These are phyloP conservation scores for Mucor lusitanicus DNA, from an alignment of 371 early-diverging fungal species.

Conservation along the genomic window DNA sequence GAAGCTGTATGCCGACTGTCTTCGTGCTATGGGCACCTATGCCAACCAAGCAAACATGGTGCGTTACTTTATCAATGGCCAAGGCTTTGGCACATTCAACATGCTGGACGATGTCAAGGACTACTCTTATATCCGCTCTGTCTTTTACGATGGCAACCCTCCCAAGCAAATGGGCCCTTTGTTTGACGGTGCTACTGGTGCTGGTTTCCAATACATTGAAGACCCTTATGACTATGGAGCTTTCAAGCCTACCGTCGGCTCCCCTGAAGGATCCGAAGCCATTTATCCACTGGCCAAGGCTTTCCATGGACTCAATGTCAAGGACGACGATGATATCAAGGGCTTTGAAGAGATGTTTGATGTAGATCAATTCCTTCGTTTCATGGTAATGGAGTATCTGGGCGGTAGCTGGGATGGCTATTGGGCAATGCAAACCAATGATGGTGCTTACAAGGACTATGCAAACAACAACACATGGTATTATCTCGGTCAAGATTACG, in stretches of 20 bases:
- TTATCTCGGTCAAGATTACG: constrained; percentile 59
- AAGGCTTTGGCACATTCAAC: constrained; percentile 57
- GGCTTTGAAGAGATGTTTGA: constrained; percentile 41
- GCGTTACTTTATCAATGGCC: constrained; percentile 56
- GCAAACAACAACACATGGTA: constrained; percentile 45
- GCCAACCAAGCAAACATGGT: constrained; percentile 56
- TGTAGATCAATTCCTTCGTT: constrained; percentile 51
- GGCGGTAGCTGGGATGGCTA: constrained; percentile 61
- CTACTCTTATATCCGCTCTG: constrained; percentile 53
- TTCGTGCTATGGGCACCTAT: constrained; percentile 56
- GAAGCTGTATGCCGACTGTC: constrained; percentile 57
- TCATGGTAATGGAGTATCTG: constrained; percentile 62
- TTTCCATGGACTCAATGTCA: constrained; percentile 32
- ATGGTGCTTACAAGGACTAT: constrained; percentile 57
- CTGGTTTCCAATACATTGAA: constrained; percentile 35
- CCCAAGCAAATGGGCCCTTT: constrained; percentile 51
- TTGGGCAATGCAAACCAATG: constrained; percentile 55
- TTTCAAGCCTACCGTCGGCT: constrained; percentile 23
- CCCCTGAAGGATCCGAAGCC: constrained; percentile 37
- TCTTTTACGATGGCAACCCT: constrained; percentile 49
- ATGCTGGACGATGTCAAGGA: constrained; percentile 51
- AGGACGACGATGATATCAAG: constrained; percentile 36
- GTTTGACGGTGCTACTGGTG: constrained; percentile 58
- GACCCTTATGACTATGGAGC: constrained; percentile 28
- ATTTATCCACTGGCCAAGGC: constrained; percentile 36